Conservation (phyloP, 2,329 filamentous ascomycete genomes). For the Calonectria leucothoes region DNA sequence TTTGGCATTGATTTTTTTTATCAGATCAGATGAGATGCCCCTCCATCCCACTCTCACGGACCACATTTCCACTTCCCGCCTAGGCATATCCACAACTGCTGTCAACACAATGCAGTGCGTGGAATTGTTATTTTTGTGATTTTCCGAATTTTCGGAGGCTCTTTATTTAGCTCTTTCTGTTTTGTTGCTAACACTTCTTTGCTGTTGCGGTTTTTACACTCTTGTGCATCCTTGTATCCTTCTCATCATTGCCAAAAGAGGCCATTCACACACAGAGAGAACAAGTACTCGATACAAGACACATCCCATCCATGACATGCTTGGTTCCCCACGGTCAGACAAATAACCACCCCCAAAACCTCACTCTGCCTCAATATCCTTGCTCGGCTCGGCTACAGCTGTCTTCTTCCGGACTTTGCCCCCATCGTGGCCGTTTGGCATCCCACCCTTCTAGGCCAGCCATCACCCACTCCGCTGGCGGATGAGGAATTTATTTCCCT, state of each 20-base stretch:
- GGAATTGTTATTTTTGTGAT: neutral
- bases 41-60: constrained; percentile 16
- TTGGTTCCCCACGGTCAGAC: neutral
- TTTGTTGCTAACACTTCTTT: neutral
- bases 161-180: neutral
- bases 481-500: constrained; percentile 30
- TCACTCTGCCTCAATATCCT: neutral
- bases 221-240: neutral
- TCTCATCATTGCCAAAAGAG: neutral
- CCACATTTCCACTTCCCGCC: neutral
- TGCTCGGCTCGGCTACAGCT: neutral
- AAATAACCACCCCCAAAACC: neutral
- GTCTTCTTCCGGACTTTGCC: neutral
- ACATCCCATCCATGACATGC: neutral
- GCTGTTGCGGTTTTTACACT: no score
- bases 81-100: neutral
- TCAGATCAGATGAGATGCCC: constrained; percentile 24
- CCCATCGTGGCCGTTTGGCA: constrained; percentile 11
- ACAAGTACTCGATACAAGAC: neutral
- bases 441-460: constrained; percentile 6
- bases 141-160: neutral
- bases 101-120: neutral
- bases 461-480: neutral
- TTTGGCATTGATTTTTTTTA: constrained; percentile 6
- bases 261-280: neutral